phyloP scores from a whole-genome alignment of 371 early-diverging fungal genomes.

The Mucor mucedo region DNA sequence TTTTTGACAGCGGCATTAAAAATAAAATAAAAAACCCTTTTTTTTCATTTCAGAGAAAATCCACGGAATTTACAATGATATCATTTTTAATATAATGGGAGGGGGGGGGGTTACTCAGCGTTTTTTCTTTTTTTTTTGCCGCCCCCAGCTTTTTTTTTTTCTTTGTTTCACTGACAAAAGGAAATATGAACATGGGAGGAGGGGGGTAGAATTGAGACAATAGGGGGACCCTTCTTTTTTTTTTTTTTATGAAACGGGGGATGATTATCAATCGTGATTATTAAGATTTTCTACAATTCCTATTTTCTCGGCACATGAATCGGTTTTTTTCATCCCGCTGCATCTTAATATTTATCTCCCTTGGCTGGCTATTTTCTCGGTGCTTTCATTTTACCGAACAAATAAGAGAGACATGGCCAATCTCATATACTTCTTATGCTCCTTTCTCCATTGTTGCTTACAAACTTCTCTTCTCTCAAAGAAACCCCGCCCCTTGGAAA shows the following conservation, averaged over 20 bases:
- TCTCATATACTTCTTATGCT: neutral
- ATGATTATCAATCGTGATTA: neutral
- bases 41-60: neutral
- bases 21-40: neutral
- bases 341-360: neutral
- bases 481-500: neutral
- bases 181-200: too few species aligned
- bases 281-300: neutral
- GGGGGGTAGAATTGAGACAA: too few species aligned
- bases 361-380: neutral
- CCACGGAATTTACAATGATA: too few species aligned
- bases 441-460: neutral
- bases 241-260: neutral
- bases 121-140: too few species aligned
- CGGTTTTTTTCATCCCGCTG: neutral
- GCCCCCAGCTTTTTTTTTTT: too few species aligned
- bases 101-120: neutral
- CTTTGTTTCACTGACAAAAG: too few species aligned
- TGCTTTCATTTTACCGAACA: slow-evolving; percentile 2
- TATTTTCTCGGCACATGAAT: neutral
- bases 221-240: too few species aligned
- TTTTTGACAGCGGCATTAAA: slow-evolving; percentile 2
- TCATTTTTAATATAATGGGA: neutral
- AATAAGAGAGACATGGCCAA: neutral
- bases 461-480: neutral